These are phyloP conservation scores for Vitis labrusca DNA, from an alignment of 164 flowering plant species.

Conservation along the genomic window DNA sequence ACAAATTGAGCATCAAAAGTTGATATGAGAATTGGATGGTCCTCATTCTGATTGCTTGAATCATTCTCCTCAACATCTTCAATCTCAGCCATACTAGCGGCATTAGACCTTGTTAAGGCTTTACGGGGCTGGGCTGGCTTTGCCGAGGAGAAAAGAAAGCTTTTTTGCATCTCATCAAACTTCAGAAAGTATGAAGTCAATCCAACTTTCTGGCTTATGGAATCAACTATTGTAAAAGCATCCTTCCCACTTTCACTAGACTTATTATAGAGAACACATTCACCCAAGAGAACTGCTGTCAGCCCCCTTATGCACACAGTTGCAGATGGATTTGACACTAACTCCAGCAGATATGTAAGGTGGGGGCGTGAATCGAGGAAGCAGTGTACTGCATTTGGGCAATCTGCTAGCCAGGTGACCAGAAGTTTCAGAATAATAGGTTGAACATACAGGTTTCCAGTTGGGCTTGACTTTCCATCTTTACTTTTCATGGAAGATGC, in stretches of 20 bases:
- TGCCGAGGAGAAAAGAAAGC: constrained; percentile 46
- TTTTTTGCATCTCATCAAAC: constrained; percentile 87
- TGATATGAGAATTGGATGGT: constrained; percentile 64
- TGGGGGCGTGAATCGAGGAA: constrained; percentile 86
- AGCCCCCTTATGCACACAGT: constrained; percentile 66
- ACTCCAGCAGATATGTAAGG: constrained; percentile 83
- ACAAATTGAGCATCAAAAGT: constrained; percentile 68
- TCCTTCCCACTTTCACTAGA: constrained; percentile 49
- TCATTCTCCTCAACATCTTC: constrained; percentile 56
- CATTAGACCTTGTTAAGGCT: constrained; percentile 66
- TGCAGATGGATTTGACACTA: constrained; percentile 57
- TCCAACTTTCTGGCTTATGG: constrained; percentile 86
- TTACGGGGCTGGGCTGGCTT: constrained; percentile 47
- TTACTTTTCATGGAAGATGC: constrained; percentile 65
- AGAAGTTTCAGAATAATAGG: constrained; percentile 76
- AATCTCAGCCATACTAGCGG: constrained; percentile 73
- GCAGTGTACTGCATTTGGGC: constrained; percentile 77
- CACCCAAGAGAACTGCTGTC: constrained; percentile 85
- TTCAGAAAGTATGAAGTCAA: constrained; percentile 73
- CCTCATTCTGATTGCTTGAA: constrained; percentile 40
- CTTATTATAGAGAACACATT: constrained; percentile 75
- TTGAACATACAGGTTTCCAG: constrained; percentile 46
- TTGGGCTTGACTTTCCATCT: constrained; percentile 40
- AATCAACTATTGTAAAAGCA: constrained; percentile 74
- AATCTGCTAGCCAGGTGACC: constrained; percentile 79